Evolutionary conservation across 2,329 filamentous ascomycete genomes (phyloP), one percentile per base, ranked within the genome.

Genomic region (Colletotrichum sansevieriae): DNA sequence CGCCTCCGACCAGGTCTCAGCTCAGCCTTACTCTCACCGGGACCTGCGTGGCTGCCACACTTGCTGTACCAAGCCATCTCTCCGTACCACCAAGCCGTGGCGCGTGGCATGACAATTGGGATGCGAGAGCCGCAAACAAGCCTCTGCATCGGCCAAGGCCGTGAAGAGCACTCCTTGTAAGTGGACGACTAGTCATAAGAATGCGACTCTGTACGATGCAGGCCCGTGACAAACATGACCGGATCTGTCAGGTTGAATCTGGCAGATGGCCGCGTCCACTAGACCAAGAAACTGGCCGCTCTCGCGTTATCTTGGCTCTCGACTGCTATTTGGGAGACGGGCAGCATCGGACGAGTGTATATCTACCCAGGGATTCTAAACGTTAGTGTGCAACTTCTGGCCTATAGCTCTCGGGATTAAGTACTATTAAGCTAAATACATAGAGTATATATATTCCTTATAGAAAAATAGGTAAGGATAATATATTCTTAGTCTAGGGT

Each of bases 21-120:
- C 57, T 52, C 59, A 63, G 59, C 64, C 64, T 67, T 63, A 57
- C 35, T 52, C 43, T 51, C 46, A 57, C 51, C 33, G 13, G 43
- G 43, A 13, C 51, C 43, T 67, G 59, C 43, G 64, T 46, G 59
- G 64, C 59, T 67, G 64, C 44, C 59, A 57, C 64, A 63, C 18
- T 51, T 43, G 18, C 51, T 25, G 51, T 18, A 57, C 22, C 44
- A 63, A 57, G 44, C 41, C 49, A 63, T 35, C 22, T 4, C 22
- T 55, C 13, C 13, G 33, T 49, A 47, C 33, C 51, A 20, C 46
- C 43, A 22, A 56, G 25, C 39, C 37, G 49, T 18, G 37, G 43
- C 49, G 64, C 18, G 51, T 35, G 51, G 56, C 41, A 62, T 56
- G 59, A 35, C 43, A 46, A 57, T 52, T 33, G 29, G 41, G 49